Base-by-base conservation (phyloP, 2,329 filamentous ascomycete species). In the Talaromyces amestolkiae region DNA sequence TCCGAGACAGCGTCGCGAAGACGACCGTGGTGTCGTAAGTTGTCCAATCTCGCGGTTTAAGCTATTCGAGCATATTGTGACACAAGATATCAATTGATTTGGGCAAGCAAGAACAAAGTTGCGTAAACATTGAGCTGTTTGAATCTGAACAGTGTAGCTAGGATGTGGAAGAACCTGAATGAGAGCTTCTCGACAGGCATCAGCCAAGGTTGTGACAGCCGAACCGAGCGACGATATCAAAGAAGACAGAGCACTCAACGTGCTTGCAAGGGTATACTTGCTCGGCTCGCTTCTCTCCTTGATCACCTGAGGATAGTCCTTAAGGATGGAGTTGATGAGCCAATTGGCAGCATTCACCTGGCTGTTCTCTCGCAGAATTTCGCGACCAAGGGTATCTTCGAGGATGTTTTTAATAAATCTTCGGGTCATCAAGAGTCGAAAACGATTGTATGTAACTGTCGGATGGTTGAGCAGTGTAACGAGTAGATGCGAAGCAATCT, bases 61-160 rank as follows among this genome's bases (percentile, higher is more conserved):
- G 75, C 92, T 97, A 77, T 97, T 97, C 90, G 98, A 93, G 77
- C 93, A 98, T 54, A 98, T 91, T 0, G 94, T 96, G 19, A 98
- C 87, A 68, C 93, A 95, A 2, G 92, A 91, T 5, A 98, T 82
- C 6, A 99, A 86, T 74, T 98, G 94, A 70, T 96, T 91, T 4
- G 95, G 95, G 71, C 93, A 97, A 15, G 93, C 93, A 51, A 97
- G 83, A 0, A 96, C 91, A 73, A 98, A 95, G 0, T 86, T 87
- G 70, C 94, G 92, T 71, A 98, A 82, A 73, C 93, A 97, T 67
- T 91, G 87, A 4, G 95, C 92, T 1, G 92, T 89, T 72, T 95
- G 91, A 3, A 98, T 88, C 74, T 99, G 95, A 2, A 99, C 95
- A 4, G 93, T 95, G 77, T 98, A 98, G 78, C 92, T 97, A 0